phyloP scores from a whole-genome alignment of 1,139 yeast species.

The Saccharomyces pastorianus region DNA sequence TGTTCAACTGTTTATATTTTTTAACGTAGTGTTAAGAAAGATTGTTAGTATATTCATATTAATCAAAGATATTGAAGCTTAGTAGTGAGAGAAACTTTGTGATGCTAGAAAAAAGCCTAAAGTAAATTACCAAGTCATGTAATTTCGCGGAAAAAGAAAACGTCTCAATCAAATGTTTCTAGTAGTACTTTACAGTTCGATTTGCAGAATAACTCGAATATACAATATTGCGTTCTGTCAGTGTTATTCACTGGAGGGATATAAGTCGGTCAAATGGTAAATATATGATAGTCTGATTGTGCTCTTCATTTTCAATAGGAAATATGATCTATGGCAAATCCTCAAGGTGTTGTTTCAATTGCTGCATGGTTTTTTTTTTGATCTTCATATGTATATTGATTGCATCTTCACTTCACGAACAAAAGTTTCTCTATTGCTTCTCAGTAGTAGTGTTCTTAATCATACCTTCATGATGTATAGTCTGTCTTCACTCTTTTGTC shows the following conservation, averaged over 20 bases:
- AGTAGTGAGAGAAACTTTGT: not conserved
- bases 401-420: not conserved
- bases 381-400: not conserved
- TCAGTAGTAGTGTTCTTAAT: not conserved
- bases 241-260: not conserved
- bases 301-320: not conserved
- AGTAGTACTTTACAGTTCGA: not conserved
- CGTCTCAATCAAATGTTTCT: not conserved
- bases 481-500: not conserved
- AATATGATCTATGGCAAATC: not conserved
- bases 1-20: slow-evolving; percentile 61
- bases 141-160: not conserved
- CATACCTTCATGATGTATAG: not conserved
- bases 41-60: too few species aligned
- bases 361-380: not conserved
- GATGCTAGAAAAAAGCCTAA: not conserved
- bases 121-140: not conserved
- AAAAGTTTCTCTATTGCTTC: not conserved
- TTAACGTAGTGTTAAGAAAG: too few species aligned
- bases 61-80: not conserved
- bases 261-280: not conserved
- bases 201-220: not conserved
- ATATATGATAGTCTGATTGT: not conserved
- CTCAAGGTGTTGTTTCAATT: not conserved
- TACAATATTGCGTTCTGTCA: not conserved